Evolutionary conservation across 129 eudicot genomes (phyloP).

Genomic region (Tagetes erecta): DNA sequence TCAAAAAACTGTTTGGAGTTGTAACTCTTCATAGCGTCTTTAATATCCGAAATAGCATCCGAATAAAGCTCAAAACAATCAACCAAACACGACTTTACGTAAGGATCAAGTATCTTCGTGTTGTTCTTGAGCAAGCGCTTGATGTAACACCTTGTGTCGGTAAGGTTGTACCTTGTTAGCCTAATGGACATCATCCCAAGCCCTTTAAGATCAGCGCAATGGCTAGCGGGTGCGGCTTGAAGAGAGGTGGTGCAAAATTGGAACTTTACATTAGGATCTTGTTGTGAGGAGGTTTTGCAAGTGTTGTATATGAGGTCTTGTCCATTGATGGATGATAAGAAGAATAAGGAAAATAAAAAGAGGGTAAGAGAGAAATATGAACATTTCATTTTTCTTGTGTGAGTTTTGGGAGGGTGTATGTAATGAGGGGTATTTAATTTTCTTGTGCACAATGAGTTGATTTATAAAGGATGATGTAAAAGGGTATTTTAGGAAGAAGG

Average conservation of each 20-base stretch:
- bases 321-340: conserved; percentile 18
- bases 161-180: conserved; percentile 34
- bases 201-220: conserved; percentile 29
- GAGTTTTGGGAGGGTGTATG: background rate
- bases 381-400: conserved; percentile 20
- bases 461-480: conserved; percentile 27
- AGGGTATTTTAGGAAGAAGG: conserved; percentile 17
- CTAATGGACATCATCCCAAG: conserved; percentile 40
- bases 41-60: conserved; percentile 45
- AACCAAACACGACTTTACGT: conserved; percentile 37
- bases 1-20: conserved; percentile 35
- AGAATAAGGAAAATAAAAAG: conserved; percentile 12
- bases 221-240: conserved; percentile 49
- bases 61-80: conserved; percentile 65
- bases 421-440: background rate
- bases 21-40: conserved; percentile 51
- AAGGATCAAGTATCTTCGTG: conserved; percentile 30
- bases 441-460: conserved; percentile 26
- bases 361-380: conserved; percentile 13
- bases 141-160: conserved; percentile 40
- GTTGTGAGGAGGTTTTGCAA: conserved; percentile 40
- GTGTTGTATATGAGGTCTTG: conserved; percentile 42
- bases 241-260: conserved; percentile 43
- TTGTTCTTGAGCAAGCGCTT: conserved; percentile 37
- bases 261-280: conserved; percentile 39